phyloP scores from a whole-genome alignment of 139 green algal genomes.

The Yamagishiella unicocca region DNA sequence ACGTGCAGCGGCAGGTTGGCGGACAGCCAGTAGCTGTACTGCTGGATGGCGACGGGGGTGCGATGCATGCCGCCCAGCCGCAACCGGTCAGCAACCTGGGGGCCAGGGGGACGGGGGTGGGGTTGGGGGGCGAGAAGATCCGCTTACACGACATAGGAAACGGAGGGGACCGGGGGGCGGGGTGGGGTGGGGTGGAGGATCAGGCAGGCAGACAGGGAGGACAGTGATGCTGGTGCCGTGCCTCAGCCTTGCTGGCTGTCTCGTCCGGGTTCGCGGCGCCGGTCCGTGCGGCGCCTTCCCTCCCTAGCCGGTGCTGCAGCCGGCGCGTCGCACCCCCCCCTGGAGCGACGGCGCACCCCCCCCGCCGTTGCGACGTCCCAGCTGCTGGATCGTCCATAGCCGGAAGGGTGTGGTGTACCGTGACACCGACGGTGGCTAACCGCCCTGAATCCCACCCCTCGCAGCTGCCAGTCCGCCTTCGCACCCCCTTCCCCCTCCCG shows the following conservation, averaged over 20 bases:
- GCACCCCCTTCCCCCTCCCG: background rate
- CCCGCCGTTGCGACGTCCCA: background rate
- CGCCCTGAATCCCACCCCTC: background rate
- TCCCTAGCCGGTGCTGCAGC: too few relatives aligned
- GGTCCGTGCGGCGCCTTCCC: too few relatives aligned
- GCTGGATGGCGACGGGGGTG: background rate
- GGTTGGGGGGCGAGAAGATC: background rate
- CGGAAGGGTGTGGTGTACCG: background rate
- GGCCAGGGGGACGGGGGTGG: background rate
- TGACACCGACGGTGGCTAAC: background rate
- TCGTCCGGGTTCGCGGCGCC: too few relatives aligned
- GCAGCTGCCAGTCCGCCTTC: too few relatives aligned
- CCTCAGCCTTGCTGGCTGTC: too few relatives aligned
- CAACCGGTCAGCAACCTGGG: background rate
- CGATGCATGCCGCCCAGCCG: background rate
- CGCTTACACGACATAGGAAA: too few relatives aligned
- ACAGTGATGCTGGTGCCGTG: too few relatives aligned
- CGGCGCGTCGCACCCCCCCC: background rate
- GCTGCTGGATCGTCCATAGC: background rate
- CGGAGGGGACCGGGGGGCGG: background rate
- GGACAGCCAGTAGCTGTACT: conserved; percentile 43
- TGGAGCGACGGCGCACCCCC: background rate
- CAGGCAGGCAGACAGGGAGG: background rate
- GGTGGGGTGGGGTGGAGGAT: background rate
- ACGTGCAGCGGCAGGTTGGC: conserved; percentile 48